Base-by-base conservation (phyloP, 805 yeast species). In the Babjeviella inositovora region DNA sequence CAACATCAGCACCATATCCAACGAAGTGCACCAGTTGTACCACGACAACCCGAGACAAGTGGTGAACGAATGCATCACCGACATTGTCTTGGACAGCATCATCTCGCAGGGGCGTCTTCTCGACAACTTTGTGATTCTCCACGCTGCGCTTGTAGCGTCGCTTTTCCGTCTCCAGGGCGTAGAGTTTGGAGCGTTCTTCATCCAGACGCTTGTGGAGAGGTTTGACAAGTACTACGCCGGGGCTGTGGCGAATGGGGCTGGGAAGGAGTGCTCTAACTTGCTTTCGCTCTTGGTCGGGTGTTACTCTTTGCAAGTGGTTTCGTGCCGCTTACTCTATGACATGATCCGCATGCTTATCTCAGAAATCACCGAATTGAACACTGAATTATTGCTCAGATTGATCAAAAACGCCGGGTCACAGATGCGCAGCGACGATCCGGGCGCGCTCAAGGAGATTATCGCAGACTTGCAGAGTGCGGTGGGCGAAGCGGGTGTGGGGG, bases 401-500 rank as follows among this genome's bases (percentile, higher is more conserved):
- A 56, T 90, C 11, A 64, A 76, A 23, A 69, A 69, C 17, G 67
- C 84, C 7, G 99, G 98, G 20, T 62, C 71, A 7, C 81, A 80
- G 38, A 65, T 90, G 47, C 69, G 98, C 40, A 52, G 79, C 4
- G 98, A 90, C 43, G 98, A 90, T 42, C 92, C 97, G 2, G 45
- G 62, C 7, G 73, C 95, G 0, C 57, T 90, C 25, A 84, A 77
- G 39, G 85, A 79, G 20, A 84, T 87, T 22, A 68, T 84, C 8
- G 25, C 63, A 3, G 54, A 59, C 19, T 50, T 76, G 17, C 79
- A 74, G 32, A 51, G 51, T 16, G 47, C 61, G 3, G 45, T 63
- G 3, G 34, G 54, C 2, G 41, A 45, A 2, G 41, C 57, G 9
- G 56, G 56, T 11, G 45, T 41, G 8, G 39, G 40, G 5, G 35